Evolutionary conservation across 164 flowering plant genomes (phyloP), one percentile per base, ranked within the genome.

Genomic region (Taxillus chinensis): DNA sequence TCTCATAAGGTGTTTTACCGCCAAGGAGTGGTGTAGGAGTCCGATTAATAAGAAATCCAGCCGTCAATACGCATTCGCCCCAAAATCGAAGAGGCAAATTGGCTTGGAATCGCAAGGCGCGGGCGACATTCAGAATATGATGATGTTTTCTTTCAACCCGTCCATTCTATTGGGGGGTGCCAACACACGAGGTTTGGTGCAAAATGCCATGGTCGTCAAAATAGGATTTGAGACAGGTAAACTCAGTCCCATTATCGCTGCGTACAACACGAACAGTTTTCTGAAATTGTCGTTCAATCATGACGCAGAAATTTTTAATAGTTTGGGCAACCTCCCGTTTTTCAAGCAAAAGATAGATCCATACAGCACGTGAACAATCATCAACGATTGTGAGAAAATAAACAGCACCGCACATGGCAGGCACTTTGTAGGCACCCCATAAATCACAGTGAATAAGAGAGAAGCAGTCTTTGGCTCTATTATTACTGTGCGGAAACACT

Each of bases 381-480:
- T 53, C 56, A 5, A 53, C 56, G 7, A 53, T 53, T 14, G 56
- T 53, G 7, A 53, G 13, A 17, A 53, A 53, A 53, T 53, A 53
- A 53, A 14, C 7, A 53, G 16, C 56, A 53, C 56, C 56, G 13
- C 56, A 53, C 7, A 13, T 7, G 13, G 56, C 37, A 7, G 56
- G 56, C 8, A 17, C 37, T 13, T 53, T 53, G 14, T 53, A 53
- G 6, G 56, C 46, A 43, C 17, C 37, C 13, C 56, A 53, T 13
- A 53, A 53, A 13, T 53, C 56, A 53, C 56, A 53, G 13, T 53
- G 56, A 53, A 53, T 53, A n/a, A 53, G 16, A 6, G 16, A n/a
- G 13, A 53, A 53, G 3, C 16, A 14, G 6, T 17, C 37, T 0
- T 7, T 7, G 8, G 56, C 6, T 53, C 37, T 53, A 53, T 53